Base-by-base conservation (phyloP, 768 basidiomycete species). In the Russula compacta region DNA sequence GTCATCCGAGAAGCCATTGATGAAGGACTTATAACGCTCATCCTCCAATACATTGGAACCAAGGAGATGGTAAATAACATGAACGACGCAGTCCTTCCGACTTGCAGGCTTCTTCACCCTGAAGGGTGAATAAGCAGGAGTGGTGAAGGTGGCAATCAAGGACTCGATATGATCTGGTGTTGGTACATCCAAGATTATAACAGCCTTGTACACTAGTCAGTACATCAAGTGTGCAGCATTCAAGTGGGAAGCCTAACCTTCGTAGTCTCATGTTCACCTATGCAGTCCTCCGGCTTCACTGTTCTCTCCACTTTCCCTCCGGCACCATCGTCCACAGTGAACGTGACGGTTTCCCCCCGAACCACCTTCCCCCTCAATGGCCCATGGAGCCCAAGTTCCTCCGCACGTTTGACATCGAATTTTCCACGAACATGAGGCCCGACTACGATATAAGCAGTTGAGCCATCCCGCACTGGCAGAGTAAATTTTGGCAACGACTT, bases 141-240 rank as follows among this genome's bases (percentile, higher is more conserved):
- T 69, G 19, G 70, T 72, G 67, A 84, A 84, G 3, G 79, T 73
- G 14, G 78, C 71, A 29, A 80, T 39, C 14, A 90, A 71, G 6
- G 78, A 72, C 1, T 77, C 73, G 17, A 87, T 82, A 69, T 87
- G 82, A 35, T 70, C 75, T 0, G 77, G 73, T 0, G 81, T 79
- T 0, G 92, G 88, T 12, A 88, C 80, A 66, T 94, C 89, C 47
- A 95, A 71, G 43, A 93, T 73, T 6, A 93, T 70, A 24, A 86
- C 70, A 3, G 78, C 84, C 83, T 89, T 44, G 44, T 32, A 58
- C 12, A 38, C 11, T n/a, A 29, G 24, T 53, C 3, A 64, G 53
- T n/a, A 46, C 40, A 52, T 39, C 48, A 53, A 55, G 56, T 33
- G 44, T 2, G 24, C 24, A 29, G 35, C 7, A 4, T 12, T 43